Base-by-base conservation (phyloP, 2,329 filamentous ascomycete genomes). In the Monilinia vaccinii-corymbosi region DNA sequence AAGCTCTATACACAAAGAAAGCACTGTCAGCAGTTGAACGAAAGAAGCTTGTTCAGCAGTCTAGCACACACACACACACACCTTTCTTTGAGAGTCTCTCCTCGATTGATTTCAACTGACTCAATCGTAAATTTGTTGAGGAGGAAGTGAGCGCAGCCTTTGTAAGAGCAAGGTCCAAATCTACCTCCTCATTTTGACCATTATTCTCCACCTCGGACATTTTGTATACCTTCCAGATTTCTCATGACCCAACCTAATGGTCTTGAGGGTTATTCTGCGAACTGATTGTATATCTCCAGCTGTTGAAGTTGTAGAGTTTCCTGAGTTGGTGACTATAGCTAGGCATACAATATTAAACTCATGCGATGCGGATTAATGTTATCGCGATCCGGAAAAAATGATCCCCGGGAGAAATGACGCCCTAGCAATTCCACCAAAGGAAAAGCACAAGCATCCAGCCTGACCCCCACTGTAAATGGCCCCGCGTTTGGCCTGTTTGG, bases 141-240 rank as follows among this genome's bases (percentile, higher is more conserved):
- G 86, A 86, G 46, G 84, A 85, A 56, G 78, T 76, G 62, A 88
- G 73, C 56, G 78, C 80, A 52, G 75, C 73, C 68, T 76, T 79
- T 58, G 75, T 75, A 62, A 76, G 73, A 58, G 72, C 72, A 66
- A 82, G 73, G 72, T 86, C 80, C 64, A 85, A 72, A 71, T 85
- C 79, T 42, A 53, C 51, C 65, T 83, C 72, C 63, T 72, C 67
- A 53, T 70, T 69, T 60, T 71, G 68, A 66, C 73, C 74, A 69
- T 77, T 76, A 67, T 73, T 71, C 71, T 73, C 73, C 69, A 73
- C 73, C 75, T 80, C 77, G 75, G 77, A 77, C 79, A 79, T 81
- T 69, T 74, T 77, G 71, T 66, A 40, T 69, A 68, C 57, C 62
- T 66, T 38, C 60, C 53, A 50, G 47, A 62, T 56, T 67, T 71